Evolutionary conservation across 192 early-diverging fungal genomes (phyloP).

Genomic region (Ambispora gerdemannii): DNA sequence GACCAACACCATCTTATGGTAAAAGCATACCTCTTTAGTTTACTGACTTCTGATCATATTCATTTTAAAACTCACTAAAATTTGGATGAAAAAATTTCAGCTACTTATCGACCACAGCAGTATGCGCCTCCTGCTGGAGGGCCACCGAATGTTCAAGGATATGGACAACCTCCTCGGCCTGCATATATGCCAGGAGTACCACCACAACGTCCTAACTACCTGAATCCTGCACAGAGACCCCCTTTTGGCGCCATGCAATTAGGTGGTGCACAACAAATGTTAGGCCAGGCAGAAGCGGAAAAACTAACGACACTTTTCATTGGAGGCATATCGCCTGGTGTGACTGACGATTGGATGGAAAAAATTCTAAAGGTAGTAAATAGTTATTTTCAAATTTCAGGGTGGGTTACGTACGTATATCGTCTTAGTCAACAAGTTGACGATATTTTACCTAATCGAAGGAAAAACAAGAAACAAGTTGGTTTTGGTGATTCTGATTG

Average conservation of each 20-base stretch:
- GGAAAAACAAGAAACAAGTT: constrained; percentile 9
- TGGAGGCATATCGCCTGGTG: constrained; percentile 64
- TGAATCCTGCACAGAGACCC: not conserved
- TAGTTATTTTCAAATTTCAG: constrained; percentile 1
- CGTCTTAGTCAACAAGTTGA: constrained; percentile 31
- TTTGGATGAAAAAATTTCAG: too few species aligned
- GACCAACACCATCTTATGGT: constrained; percentile 8
- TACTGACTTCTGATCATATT: not conserved
- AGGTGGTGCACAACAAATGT: not conserved
- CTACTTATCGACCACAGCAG: not conserved
- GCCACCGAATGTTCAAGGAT: not conserved
- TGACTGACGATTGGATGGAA: constrained; percentile 65
- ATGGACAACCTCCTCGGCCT: constrained; percentile 3
- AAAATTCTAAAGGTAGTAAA: constrained; percentile 54
- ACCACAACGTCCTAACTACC: not conserved
- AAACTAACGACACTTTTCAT: constrained; percentile 72
- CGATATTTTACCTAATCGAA: constrained; percentile 34
- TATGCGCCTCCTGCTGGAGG: not conserved
- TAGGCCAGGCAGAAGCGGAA: constrained; percentile 33
- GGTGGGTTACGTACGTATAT: constrained; percentile 9
- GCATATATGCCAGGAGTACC: not conserved
- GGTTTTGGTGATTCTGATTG: not conserved
- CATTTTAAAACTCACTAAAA: too few species aligned
- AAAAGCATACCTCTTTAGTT: not conserved
- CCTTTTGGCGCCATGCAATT: not conserved